A percentile compares a stretch with the other conserved stretches of the same genome.
Conservation (phyloP, 2,329 filamentous ascomycete species). For the Cladorrhinum sp. region DNA sequence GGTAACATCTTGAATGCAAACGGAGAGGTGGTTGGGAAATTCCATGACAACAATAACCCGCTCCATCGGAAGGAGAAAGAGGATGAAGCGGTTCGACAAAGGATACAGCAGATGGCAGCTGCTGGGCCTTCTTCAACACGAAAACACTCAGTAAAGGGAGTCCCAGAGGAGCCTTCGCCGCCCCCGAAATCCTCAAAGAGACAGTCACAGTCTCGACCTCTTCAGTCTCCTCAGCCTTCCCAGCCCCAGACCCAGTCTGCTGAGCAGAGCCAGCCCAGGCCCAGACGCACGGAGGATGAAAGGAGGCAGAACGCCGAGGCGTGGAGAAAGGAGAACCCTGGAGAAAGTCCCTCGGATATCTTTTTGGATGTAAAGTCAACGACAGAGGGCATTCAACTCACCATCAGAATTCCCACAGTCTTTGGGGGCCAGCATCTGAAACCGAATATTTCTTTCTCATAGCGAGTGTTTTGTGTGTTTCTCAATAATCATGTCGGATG, state of each 20-base stretch:
- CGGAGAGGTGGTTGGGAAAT: slow-evolving; percentile 45
- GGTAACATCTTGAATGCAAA: slow-evolving; percentile 46
- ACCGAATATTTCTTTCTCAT: slow-evolving; percentile 34
- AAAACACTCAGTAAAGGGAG: slow-evolving; percentile 24
- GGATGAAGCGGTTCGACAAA: slow-evolving; percentile 29
- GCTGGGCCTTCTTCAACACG: not conserved
- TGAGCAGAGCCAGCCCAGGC: slow-evolving; percentile 13
- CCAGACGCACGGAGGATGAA: slow-evolving; percentile 33
- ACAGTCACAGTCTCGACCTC: slow-evolving; percentile 18
- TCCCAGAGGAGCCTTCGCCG: slow-evolving; percentile 25
- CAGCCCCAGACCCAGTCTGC: not conserved
- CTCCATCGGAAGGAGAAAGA: slow-evolving; percentile 35
- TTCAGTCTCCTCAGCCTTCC: not conserved
- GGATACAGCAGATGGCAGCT: slow-evolving; percentile 5
- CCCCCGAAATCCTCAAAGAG: slow-evolving; percentile 5
- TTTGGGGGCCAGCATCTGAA: slow-evolving; percentile 40
- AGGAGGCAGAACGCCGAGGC: slow-evolving; percentile 30
- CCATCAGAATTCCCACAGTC: slow-evolving; percentile 55
- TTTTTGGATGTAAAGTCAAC: slow-evolving; percentile 58
- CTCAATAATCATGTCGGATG: not conserved
- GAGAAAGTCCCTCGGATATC: slow-evolving; percentile 50
- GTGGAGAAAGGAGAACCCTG: slow-evolving; percentile 38
- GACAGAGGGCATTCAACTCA: slow-evolving; percentile 55
- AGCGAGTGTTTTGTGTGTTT: not conserved
- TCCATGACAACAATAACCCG: slow-evolving; percentile 48